phyloP scores from a whole-genome alignment of 2,329 filamentous ascomycete species.

The Cordyceps cicadae region DNA sequence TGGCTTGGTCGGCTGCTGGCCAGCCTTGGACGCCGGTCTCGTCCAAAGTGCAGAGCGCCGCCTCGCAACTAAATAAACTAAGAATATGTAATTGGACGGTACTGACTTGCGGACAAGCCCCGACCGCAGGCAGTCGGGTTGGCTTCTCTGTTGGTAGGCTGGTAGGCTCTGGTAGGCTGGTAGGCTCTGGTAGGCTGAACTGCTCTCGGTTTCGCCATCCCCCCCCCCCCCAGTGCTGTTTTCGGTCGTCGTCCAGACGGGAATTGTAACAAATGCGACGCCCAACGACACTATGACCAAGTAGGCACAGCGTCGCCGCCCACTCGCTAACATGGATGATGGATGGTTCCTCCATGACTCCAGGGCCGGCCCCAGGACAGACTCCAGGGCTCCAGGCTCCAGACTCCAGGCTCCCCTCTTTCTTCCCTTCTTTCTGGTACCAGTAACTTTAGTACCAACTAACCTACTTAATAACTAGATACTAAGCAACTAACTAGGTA shows the following conservation, averaged over 20 bases:
- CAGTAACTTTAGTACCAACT: too few relatives aligned
- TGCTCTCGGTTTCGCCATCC: background rate
- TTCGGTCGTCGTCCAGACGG: slow-evolving; percentile 1
- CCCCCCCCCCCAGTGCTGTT: background rate
- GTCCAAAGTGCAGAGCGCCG: too few relatives aligned
- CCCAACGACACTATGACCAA: slow-evolving; percentile 6
- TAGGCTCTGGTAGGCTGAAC: background rate
- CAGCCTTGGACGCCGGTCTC: too few relatives aligned
- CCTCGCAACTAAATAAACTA: too few relatives aligned
- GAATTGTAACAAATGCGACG: slow-evolving; percentile 1
- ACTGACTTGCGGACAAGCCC: too few relatives aligned
- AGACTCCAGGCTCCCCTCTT: background rate
- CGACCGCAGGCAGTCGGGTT: too few relatives aligned
- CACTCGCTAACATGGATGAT: background rate
- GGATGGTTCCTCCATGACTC: background rate
- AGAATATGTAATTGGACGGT: too few relatives aligned
- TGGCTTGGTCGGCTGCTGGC: background rate
- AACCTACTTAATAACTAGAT: background rate
- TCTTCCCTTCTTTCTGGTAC: background rate
- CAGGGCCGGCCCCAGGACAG: background rate
- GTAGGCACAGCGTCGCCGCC: slow-evolving; percentile 2
- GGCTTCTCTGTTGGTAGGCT: too few relatives aligned
- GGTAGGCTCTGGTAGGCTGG: too few relatives aligned
- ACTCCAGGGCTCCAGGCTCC: background rate
- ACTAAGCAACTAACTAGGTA: too few relatives aligned